Evolutionary conservation across 306 rosid species (phyloP).

Genomic region (Cucurbita moschata): DNA sequence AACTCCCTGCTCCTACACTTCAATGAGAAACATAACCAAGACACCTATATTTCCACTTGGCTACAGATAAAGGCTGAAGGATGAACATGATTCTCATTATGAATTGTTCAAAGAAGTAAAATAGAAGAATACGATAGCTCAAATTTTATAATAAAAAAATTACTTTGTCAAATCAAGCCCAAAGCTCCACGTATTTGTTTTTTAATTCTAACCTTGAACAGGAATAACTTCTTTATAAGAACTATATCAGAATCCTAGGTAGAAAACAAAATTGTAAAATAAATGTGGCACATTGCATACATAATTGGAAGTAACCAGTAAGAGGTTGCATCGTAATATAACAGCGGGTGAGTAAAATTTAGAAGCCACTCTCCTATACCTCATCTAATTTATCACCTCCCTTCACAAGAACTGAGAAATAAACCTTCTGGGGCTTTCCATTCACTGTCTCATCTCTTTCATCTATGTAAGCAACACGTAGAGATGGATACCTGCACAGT

Average conservation of each 20-base stretch:
- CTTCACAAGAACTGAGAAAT: constrained; percentile 86
- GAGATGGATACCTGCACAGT: constrained; percentile 50
- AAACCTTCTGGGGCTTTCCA: constrained; percentile 32
- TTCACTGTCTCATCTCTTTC: constrained; percentile 42
- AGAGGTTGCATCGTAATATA: background rate
- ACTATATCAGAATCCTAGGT: background rate
- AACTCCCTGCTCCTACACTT: background rate
- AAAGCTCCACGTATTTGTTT: background rate
- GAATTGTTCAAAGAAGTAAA: background rate
- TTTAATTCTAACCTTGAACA: background rate
- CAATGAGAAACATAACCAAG: background rate
- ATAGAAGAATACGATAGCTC: background rate
- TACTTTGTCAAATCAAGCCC: background rate
- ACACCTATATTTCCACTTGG: background rate
- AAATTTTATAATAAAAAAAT: background rate
- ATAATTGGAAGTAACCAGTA: background rate
- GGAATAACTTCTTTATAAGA: background rate
- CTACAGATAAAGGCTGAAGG: background rate
- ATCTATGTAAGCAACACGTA: constrained; percentile 93
- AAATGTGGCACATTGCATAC: background rate
- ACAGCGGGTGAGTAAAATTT: background rate
- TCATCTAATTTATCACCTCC: constrained; percentile 85
- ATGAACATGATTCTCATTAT: background rate
- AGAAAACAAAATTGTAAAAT: background rate
- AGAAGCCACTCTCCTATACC: constrained; percentile 34